Conservation (phyloP, 306 rosid genomes). For the Trifolium repens region DNA sequence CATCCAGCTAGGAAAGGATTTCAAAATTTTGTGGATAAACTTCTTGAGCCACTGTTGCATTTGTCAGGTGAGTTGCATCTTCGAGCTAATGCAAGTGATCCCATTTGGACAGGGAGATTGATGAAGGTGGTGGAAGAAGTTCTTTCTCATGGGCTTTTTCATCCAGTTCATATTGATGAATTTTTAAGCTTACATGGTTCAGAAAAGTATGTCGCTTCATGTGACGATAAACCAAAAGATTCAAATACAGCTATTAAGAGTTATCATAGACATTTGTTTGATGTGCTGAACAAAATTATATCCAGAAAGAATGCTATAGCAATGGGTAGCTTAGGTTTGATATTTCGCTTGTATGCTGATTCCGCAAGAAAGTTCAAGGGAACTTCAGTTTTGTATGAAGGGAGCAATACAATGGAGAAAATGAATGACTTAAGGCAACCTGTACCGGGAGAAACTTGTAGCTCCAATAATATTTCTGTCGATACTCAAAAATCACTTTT, state of each 20-base stretch:
- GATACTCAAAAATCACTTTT: constrained; percentile 69
- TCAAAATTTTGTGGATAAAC: constrained; percentile 69
- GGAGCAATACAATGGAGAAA: constrained; percentile 45
- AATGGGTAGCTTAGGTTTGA: constrained; percentile 66
- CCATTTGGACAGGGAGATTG: constrained; percentile 51
- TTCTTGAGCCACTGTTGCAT: constrained; percentile 82
- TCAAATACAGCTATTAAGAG: constrained; percentile 60
- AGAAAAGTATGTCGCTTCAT: constrained; percentile 56
- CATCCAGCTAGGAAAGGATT: constrained; percentile 75
- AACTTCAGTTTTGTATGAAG: constrained; percentile 48
- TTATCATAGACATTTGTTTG: constrained; percentile 87
- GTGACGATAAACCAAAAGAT: constrained; percentile 52
- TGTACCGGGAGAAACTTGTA: constrained; percentile 45
- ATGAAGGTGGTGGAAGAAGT: constrained; percentile 72
- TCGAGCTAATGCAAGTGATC: constrained; percentile 50
- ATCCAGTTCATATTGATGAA: constrained; percentile 74
- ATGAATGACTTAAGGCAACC: constrained; percentile 39
- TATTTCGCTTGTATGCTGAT: constrained; percentile 63
- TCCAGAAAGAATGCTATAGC: constrained; percentile 62
- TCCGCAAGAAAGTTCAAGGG: constrained; percentile 63
- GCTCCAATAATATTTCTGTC: constrained; percentile 48
- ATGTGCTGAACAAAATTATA: constrained; percentile 56
- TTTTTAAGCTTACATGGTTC: constrained; percentile 68
- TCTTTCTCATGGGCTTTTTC: constrained; percentile 76
- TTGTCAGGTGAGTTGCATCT: constrained; percentile 59